Evolutionary conservation across 768 basidiomycete genomes (phyloP), one percentile per base, ranked within the genome.

Genomic region (Russula sp.): DNA sequence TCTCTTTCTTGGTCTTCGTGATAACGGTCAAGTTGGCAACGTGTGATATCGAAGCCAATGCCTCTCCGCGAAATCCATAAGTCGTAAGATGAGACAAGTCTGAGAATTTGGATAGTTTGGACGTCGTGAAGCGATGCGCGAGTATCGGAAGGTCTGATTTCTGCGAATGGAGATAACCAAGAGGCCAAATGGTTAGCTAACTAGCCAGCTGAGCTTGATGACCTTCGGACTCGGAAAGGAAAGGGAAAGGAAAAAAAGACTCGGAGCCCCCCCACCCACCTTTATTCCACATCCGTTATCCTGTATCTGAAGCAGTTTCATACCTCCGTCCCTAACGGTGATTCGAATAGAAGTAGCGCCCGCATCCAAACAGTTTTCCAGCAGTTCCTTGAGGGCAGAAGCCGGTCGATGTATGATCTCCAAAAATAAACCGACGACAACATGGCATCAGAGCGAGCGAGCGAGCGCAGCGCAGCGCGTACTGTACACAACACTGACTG

Each of bases 61-160:
- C 97, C 76, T 99, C 97, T 32, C 97, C 96, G 57, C 97, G 84
- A 75, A 99, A 99, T 0, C 97, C 97, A 74, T 98, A 98, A 0
- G 96, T 98, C 2, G 83, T 80, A 40, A 99, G 80, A n/a, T 79
- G 80, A 38, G 86, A 84, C 59, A 99, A 74, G 72, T 99, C 97
- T 4, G 90, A 87, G 71, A 93, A 99, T 0, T 84, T 83, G 1
- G 85, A 83, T 5, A 99, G 76, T 72, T 98, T 99, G 3, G 94
- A 96, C 0, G 97, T 99, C 16, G 96, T 96, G 72, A 96, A 98
- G 7, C 97, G 81, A 73, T 95, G 90, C 46, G 96, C 95, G 6
- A 99, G 81, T 24, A 99, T 87, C 1, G 92, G 87, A 3, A 99
- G 78, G 71, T 98, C 95, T 9, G 80, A 73, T 84, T 90, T 93